phyloP scores from a whole-genome alignment of 352 stramenopile genomes.

The Globisporangium rhizosaccharum region DNA sequence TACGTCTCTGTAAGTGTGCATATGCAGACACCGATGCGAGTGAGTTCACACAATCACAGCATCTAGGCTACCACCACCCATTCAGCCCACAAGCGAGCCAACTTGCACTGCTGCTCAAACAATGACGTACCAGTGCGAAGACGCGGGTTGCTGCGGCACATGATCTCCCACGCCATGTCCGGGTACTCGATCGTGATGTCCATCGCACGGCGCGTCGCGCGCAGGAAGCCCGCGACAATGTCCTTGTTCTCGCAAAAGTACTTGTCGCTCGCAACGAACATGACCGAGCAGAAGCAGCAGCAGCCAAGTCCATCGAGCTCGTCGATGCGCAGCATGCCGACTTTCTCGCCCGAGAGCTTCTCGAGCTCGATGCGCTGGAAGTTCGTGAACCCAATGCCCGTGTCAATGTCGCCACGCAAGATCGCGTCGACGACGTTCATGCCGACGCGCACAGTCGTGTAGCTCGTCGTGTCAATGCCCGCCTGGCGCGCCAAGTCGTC shows the following conservation, averaged over 20 bases:
- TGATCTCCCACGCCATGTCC: conserved; percentile 40
- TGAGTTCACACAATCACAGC: background rate
- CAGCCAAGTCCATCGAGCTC: conserved; percentile 43
- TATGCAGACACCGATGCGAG: background rate
- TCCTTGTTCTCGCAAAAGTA: conserved; percentile 48
- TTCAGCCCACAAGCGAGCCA: background rate
- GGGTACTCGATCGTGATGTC: conserved; percentile 49
- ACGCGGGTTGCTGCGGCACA: conserved; percentile 47
- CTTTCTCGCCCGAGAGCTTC: conserved; percentile 41
- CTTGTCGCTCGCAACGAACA: conserved; percentile 43
- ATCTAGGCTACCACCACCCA: background rate
- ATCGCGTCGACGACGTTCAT: conserved; percentile 56
- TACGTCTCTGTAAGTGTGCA: conserved; percentile 26
- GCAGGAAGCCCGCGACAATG: conserved; percentile 32
- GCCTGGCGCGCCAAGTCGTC: conserved; percentile 46
- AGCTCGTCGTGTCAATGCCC: conserved; percentile 35
- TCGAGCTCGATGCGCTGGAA: conserved; percentile 49
- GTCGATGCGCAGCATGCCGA: conserved; percentile 45
- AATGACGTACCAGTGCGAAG: conserved; percentile 28
- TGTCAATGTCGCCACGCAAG: conserved; percentile 42
- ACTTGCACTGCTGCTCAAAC: background rate
- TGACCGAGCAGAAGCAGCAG: conserved; percentile 55
- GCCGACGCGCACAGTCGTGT: conserved; percentile 37
- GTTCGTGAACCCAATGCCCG: conserved; percentile 48
- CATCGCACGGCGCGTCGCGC: conserved; percentile 38